These are phyloP conservation scores for Plenodomus tracheiphilus DNA, from an alignment of 2,329 filamentous ascomycete genomes.

Conservation along the genomic window DNA sequence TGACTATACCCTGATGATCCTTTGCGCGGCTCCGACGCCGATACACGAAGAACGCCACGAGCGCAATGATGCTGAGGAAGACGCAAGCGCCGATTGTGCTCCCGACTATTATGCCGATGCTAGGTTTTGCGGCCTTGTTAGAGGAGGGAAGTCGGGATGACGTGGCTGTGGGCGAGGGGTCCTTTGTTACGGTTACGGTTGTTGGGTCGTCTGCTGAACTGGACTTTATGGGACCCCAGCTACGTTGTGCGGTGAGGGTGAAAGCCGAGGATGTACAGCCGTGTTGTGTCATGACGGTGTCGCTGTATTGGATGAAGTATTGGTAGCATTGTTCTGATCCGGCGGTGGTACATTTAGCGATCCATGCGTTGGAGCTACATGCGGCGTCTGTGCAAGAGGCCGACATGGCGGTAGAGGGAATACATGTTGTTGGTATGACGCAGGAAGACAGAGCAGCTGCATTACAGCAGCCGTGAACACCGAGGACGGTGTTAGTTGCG, in stretches of 20 bases:
- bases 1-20: neutral
- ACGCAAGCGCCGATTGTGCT: conserved; percentile 37
- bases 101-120: conserved; percentile 37
- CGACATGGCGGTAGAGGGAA: conserved; percentile 27
- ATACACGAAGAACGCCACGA: conserved; percentile 26
- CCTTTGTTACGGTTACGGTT: neutral
- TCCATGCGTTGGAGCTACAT: conserved; percentile 27
- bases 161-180: neutral
- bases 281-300: conserved; percentile 34
- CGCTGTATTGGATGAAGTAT: conserved; percentile 30
- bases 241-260: conserved; percentile 22
- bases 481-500: conserved; percentile 38
- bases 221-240: conserved; percentile 4
- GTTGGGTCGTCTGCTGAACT: neutral
- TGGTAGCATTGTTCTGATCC: conserved; percentile 30
- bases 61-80: conserved; percentile 26
- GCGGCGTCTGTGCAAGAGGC: conserved; percentile 28
- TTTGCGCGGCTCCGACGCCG: conserved; percentile 11
- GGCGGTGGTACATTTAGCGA: conserved; percentile 35
- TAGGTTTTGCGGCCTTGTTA: conserved; percentile 10
- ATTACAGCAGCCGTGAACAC: conserved; percentile 41
- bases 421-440: conserved; percentile 37
- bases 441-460: conserved; percentile 23
- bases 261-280: conserved; percentile 29
- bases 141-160: conserved; percentile 1